Evolutionary conservation across 1,284 basidiomycete genomes (phyloP), one percentile per base, ranked within the genome.

Genomic region (Naganishia cerealis): DNA sequence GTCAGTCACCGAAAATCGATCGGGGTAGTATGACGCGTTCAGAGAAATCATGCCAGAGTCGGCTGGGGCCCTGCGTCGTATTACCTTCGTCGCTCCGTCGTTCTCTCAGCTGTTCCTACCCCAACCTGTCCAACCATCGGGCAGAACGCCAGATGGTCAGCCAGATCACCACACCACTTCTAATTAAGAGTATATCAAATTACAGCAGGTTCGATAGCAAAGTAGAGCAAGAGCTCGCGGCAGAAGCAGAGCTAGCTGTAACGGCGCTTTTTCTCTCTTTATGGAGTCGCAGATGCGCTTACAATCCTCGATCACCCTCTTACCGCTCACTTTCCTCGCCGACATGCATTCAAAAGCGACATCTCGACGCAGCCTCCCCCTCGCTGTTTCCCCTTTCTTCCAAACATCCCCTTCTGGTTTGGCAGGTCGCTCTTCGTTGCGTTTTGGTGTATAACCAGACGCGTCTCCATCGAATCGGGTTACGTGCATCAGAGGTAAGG

Each of bases 371-470:
- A 15, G 26, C 33, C 24, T 46, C 9, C 38, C 13, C n/a, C 21
- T 36, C 12, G n/a, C 6, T 16, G 2, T 13, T 3, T 9, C 3
- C n/a, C 21, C 10, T 42, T 13, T 26, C 12, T n/a, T 39, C 50
- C 18, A 21, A 39, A 36, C n/a, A 56, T 55, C 54, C 63, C 63
- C 63, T 42, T 66, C 54, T 66, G 63, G 39, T 63, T 50, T 63
- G 63, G 63, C 63, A 66, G 24, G 63, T 66, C n/a, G 54, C 63
- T 56, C 63, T 66, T 66, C 63, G 63, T 40, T 16, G 29, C 29
- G 26, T 36, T 33, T 33, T 56, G 63, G 63, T 56, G 46, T 66
- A 29, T 54, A 42, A 56, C 54, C 53, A 56, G 18, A 26, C 33
- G 39, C 40, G 40, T 57, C 55, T 36, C 54, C 26, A 66, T 66